Base-by-base conservation (phyloP, 352 stramenopile species). In the Globisporangium lucens region DNA sequence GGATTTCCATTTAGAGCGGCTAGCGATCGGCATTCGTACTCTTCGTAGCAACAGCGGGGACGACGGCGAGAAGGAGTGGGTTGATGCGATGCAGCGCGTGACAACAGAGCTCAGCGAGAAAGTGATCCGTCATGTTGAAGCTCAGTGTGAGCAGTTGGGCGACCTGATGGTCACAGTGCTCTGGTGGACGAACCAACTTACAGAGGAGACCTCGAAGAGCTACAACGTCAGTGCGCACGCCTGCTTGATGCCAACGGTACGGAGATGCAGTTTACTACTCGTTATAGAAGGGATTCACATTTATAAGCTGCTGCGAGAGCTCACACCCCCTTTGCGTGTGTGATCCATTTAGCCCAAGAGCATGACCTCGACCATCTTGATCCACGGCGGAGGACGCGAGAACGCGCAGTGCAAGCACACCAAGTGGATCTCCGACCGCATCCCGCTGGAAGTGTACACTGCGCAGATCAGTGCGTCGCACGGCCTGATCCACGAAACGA, bases 121-220 rank as follows among this genome's bases (percentile, higher is more conserved):
- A 30, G 20, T 70, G 5, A 17, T 65, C 6, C 49, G 29, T 10
- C 30, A 60, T 72, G 52, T 61, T 75, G 24, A 49, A 43, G 43
- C 22, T 24, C 8, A 59, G 41, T 2, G 30, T 67, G 27, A 58
- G 52, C 24, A 33, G n/a, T 7, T 51, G 4, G 51, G 59, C 12
- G 81, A 93, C 41, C 68, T 77, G 24, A 91, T 94, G 81, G 52
- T 94, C 56, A 87, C 84, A 1, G 72, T 80, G 52, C 76, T 94
- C 15, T 90, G 83, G 84, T 89, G 77, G 60, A 61, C 35, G n/a
- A 13, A 61, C 7, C 43, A 51, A 51, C 17, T 12, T 15, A 10
- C 51, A 38, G 20, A 12, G n/a, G 17, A 7, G 17, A 38, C n/a
- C 3, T 29, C 9, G 24, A 56, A 20, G 41, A 47, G n/a, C 33